Conservation (phyloP, 2,329 filamentous ascomycete genomes). For the Exophiala calicioides region DNA sequence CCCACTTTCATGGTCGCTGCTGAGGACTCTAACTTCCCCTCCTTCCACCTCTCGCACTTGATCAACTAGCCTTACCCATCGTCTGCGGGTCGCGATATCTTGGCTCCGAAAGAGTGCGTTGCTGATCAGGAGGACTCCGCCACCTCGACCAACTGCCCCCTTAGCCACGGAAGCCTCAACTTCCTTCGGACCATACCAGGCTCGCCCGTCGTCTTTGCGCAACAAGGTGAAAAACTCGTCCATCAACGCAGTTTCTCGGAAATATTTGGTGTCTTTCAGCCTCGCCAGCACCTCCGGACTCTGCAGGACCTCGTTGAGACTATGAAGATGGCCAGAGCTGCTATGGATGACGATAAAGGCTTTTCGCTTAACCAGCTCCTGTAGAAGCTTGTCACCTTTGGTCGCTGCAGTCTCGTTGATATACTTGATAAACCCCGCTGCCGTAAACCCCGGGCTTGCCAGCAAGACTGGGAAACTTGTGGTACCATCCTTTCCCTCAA, state of each 20-base stretch:
- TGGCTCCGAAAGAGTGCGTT: conserved; percentile 85
- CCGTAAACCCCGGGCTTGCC: conserved; percentile 86
- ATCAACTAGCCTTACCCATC: conserved; percentile 84
- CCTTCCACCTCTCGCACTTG: conserved; percentile 78
- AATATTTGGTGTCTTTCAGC: conserved; percentile 84
- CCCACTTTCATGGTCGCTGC: conserved; percentile 91
- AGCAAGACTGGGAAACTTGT: conserved; percentile 68
- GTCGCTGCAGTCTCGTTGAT: conserved; percentile 62
- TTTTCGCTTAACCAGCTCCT: conserved; percentile 57
- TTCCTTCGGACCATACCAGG: conserved; percentile 84
- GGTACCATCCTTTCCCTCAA: conserved; percentile 41
- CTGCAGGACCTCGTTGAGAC: conserved; percentile 81
- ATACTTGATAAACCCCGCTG: conserved; percentile 75
- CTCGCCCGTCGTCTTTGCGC: conserved; percentile 79
- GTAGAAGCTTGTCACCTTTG: conserved; percentile 71
- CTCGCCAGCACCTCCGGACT: conserved; percentile 74
- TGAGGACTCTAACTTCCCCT: conserved; percentile 84
- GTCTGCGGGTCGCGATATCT: conserved; percentile 71
- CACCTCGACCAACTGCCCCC: conserved; percentile 83
- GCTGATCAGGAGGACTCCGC: conserved; percentile 80
- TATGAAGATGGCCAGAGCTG: conserved; percentile 82
- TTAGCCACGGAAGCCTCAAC: conserved; percentile 81
- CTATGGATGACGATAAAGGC: conserved; percentile 72
- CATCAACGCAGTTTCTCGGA: conserved; percentile 79
- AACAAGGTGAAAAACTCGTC: conserved; percentile 78